phyloP scores from a whole-genome alignment of 73 alveolate genomes.

The Tetrahymena malaccensis region DNA sequence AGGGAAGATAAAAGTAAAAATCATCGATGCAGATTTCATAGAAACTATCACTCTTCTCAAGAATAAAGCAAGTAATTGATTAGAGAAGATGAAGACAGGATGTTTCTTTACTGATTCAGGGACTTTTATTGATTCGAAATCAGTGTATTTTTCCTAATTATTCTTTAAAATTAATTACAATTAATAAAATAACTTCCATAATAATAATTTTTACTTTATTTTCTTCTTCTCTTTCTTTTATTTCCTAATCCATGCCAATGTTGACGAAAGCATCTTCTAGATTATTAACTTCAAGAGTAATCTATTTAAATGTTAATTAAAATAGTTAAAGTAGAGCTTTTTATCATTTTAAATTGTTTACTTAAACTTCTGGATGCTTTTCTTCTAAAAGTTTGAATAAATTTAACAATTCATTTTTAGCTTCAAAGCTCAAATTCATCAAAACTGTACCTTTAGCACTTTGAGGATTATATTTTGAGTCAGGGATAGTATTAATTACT shows the following conservation, averaged over 20 bases:
- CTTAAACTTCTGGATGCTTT: background rate
- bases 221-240: background rate
- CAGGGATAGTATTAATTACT: background rate
- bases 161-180: background rate
- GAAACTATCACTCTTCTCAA: conserved; percentile 9
- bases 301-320: background rate
- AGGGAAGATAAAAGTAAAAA: background rate
- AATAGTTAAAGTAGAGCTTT: background rate
- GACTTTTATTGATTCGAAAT: background rate
- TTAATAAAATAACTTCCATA: no score
- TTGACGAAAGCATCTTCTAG: conserved; percentile 37
- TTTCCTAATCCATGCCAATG: conserved; percentile 39
- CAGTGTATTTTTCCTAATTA: background rate
- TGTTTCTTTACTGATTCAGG: background rate
- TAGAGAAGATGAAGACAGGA: background rate
- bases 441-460: conserved; percentile 7
- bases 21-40: background rate
- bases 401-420: background rate
- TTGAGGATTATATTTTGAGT: background rate
- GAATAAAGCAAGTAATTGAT: background rate
- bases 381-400: background rate
- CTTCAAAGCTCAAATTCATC: background rate
- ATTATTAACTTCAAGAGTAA: conserved; percentile 7
- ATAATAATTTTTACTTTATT: background rate
- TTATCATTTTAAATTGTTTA: background rate